Conservation (phyloP, 805 yeast species). For the Yamadazyma ubonensis region DNA sequence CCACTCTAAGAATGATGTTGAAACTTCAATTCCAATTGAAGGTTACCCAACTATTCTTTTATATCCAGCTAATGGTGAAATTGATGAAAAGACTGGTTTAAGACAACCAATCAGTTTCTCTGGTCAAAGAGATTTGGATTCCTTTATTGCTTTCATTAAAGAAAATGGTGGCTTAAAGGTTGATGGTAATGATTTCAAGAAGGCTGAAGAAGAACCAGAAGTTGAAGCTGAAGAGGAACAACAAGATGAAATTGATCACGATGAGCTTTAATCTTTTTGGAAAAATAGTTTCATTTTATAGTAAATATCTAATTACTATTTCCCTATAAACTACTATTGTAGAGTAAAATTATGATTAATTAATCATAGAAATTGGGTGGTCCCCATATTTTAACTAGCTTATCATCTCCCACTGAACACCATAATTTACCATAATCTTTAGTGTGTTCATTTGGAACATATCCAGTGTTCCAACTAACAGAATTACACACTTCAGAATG, state of each 20-base stretch:
- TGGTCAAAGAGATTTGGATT: conserved; percentile 73
- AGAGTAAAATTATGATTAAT: background rate
- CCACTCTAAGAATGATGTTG: conserved; percentile 87
- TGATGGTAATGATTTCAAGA: conserved; percentile 45
- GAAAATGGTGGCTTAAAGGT: conserved; percentile 62
- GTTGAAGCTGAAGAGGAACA: conserved; percentile 24
- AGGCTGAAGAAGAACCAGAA: conserved; percentile 29
- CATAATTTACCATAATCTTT: conserved; percentile 50
- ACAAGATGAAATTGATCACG: conserved; percentile 37
- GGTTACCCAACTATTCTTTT: conserved; percentile 93
- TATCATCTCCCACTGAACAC: conserved; percentile 87
- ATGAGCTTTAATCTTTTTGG: conserved; percentile 34
- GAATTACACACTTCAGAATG: conserved; percentile 71
- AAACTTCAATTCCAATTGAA: conserved; percentile 58
- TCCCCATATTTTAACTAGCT: conserved; percentile 66
- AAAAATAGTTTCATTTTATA: background rate
- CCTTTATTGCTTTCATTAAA: conserved; percentile 67
- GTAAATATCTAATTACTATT: background rate
- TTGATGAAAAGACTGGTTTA: conserved; percentile 42
- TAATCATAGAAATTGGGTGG: conserved; percentile 16
- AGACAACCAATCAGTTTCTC: conserved; percentile 58
- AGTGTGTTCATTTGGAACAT: conserved; percentile 7
- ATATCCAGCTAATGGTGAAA: conserved; percentile 71
- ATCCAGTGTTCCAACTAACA: conserved; percentile 64
- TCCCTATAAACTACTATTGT: background rate